These are phyloP conservation scores for Acer saccharum DNA, from an alignment of 345 rosid species.

Conservation along the genomic window DNA sequence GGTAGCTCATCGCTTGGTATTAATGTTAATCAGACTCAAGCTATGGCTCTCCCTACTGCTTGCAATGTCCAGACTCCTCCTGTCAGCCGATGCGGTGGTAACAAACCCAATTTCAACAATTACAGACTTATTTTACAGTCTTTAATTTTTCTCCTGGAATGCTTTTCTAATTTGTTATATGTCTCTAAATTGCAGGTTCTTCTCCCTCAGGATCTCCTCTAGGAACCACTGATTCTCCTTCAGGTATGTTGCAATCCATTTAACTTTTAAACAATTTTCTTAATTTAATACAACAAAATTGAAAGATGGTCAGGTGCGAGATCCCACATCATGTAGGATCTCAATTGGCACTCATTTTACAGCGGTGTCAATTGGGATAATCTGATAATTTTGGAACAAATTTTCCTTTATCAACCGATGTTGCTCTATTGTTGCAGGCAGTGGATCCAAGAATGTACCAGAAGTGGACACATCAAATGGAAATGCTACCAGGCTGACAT, in stretches of 20 bases:
- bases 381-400: neutral
- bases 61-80: conserved; percentile 36
- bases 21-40: conserved; percentile 37
- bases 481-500: conserved; percentile 18
- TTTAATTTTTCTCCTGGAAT: neutral
- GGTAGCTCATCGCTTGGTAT: conserved; percentile 32
- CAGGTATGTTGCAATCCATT: conserved; percentile 17
- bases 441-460: conserved; percentile 37
- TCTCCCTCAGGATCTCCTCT: conserved; percentile 30
- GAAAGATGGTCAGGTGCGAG: too few relatives aligned
- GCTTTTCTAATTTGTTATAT: neutral
- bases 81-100: conserved; percentile 26
- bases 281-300: too few relatives aligned
- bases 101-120: neutral
- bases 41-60: conserved; percentile 32
- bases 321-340: too few relatives aligned
- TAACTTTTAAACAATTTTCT: too few relatives aligned
- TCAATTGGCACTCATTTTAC: too few relatives aligned
- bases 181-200: conserved; percentile 13
- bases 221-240: conserved; percentile 25
- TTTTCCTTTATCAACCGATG: neutral
- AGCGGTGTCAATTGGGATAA: too few relatives aligned
- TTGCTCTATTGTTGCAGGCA: conserved; percentile 5
- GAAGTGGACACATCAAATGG: conserved; percentile 26
- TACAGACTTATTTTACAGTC: neutral